Evolutionary conservation across 331 rosid species (phyloP).

Genomic region (Saraca asoca): DNA sequence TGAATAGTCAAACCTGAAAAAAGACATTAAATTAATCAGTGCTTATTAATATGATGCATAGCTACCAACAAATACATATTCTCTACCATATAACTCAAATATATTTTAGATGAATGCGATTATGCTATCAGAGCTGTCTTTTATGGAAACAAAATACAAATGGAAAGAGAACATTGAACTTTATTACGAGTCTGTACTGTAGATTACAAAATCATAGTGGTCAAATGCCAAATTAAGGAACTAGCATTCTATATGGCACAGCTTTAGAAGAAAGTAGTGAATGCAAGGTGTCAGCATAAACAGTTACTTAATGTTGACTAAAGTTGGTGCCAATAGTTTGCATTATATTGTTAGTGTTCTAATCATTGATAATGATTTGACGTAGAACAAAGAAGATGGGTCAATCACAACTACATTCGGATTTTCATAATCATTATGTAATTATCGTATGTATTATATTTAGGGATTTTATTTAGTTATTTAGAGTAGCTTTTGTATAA

Average conservation of each 20-base stretch:
- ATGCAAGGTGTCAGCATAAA: not conserved
- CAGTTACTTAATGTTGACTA: not conserved
- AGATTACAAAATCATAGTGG: conserved; percentile 5
- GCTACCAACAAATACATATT: not conserved
- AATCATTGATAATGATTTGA: too few relatives aligned
- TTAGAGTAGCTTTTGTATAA: too few relatives aligned
- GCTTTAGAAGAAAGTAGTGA: not conserved
- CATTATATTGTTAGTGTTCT: not conserved
- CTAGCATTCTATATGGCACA: conserved; percentile 7
- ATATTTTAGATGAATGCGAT: conserved; percentile 4
- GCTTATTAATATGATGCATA: conserved; percentile 15
- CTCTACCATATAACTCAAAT: too few relatives aligned
- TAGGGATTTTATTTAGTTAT: too few relatives aligned
- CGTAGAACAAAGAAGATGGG: too few relatives aligned
- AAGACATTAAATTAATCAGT: conserved; percentile 30
- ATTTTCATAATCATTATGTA: too few relatives aligned
- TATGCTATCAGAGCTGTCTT: conserved; percentile 5
- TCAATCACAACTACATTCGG: too few relatives aligned
- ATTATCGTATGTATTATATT: too few relatives aligned
- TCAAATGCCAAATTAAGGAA: not conserved
- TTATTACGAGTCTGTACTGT: not conserved
- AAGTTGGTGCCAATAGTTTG: not conserved
- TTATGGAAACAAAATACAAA: conserved; percentile 4
- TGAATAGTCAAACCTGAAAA: conserved; percentile 81
- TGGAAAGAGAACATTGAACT: not conserved